A percentile compares a stretch with the other conserved stretches of the same genome.
phyloP scores from a whole-genome alignment of 1,139 yeast species.

The Debaryomyces sp. region DNA sequence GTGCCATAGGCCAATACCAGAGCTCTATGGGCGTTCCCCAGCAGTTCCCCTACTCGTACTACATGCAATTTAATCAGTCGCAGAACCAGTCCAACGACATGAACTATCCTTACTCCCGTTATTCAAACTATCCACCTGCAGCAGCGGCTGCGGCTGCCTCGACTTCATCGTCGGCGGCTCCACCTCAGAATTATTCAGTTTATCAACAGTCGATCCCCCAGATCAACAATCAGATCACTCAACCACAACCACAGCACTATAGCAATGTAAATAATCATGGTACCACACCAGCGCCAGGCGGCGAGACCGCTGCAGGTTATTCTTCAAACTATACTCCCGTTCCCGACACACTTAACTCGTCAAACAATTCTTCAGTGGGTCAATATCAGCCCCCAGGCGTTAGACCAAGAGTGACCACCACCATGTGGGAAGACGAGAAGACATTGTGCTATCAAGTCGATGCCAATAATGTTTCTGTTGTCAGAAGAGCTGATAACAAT shows the following conservation, averaged over 20 bases:
- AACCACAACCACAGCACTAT: conserved; percentile 20
- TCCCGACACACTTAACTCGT: conserved; percentile 26
- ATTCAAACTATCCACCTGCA: conserved; percentile 7
- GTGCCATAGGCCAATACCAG: conserved; percentile 13
- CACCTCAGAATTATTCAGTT: conserved; percentile 13
- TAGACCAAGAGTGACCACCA: conserved; percentile 87
- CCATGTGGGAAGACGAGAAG: conserved; percentile 97
- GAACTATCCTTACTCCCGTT: conserved; percentile 8
- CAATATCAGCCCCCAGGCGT: conserved; percentile 56
- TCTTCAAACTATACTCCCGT: conserved; percentile 18
- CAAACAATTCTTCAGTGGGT: conserved; percentile 43
- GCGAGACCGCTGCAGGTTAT: conserved; percentile 4
- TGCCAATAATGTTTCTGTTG: conserved; percentile 88
- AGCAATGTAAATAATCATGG: conserved; percentile 11
- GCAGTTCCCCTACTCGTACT: conserved; percentile 13
- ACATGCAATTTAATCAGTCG: conserved; percentile 14
- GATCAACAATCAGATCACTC: conserved; percentile 16
- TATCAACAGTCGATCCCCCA: conserved; percentile 21
- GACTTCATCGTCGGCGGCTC: conserved; percentile 10
- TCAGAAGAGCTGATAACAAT: conserved; percentile 88
- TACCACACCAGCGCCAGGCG: conserved; percentile 4
- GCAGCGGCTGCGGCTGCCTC: conserved; percentile 8
- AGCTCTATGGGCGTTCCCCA: conserved; percentile 11
- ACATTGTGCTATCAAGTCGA: conserved; percentile 95
- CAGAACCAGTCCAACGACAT: conserved; percentile 8